A percentile compares a stretch with the other conserved stretches of the same genome.
Evolutionary conservation across 2,329 filamentous ascomycete species (phyloP).

Genomic region (Sarocladiaceae sp.): DNA sequence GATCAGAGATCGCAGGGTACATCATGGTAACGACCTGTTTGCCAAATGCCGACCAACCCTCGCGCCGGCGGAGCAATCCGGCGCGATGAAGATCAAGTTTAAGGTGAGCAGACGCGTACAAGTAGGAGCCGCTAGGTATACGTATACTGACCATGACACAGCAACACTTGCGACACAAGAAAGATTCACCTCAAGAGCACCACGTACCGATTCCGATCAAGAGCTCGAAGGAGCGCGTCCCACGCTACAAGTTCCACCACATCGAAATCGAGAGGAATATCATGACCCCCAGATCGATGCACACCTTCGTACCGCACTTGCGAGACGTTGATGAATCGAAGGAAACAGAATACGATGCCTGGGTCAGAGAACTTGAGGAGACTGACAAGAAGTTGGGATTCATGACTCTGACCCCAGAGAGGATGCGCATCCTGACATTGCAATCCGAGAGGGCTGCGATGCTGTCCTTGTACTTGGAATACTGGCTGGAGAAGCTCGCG

Average conservation of each 20-base stretch:
- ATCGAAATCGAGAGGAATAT: conserved; percentile 57
- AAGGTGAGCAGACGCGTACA: conserved; percentile 35
- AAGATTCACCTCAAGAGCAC: conserved; percentile 26
- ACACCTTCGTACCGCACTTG: conserved; percentile 57
- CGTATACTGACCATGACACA: conserved; percentile 21
- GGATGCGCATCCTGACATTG: conserved; percentile 45
- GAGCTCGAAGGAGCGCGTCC: conserved; percentile 47
- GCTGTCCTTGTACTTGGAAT: conserved; percentile 49
- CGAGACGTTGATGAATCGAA: conserved; percentile 54
- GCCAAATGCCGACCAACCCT: conserved; percentile 35
- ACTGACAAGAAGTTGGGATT: conserved; percentile 56
- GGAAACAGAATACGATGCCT: conserved; percentile 50
- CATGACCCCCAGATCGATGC: conserved; percentile 54
- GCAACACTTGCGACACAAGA: conserved; percentile 34
- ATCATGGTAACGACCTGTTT: conserved; percentile 44
- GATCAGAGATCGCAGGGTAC: conserved; percentile 31
- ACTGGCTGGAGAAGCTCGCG: conserved; percentile 46
- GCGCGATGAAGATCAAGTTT: conserved; percentile 44
- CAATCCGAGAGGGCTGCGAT: conserved; percentile 48
- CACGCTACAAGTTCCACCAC: conserved; percentile 56
- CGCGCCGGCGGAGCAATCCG: conserved; percentile 28
- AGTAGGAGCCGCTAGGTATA: not conserved
- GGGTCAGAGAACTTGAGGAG: conserved; percentile 53
- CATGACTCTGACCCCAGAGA: conserved; percentile 46
- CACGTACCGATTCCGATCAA: conserved; percentile 42